Conservation (phyloP, 805 yeast species). For the Scheffersomyces lignosus region DNA sequence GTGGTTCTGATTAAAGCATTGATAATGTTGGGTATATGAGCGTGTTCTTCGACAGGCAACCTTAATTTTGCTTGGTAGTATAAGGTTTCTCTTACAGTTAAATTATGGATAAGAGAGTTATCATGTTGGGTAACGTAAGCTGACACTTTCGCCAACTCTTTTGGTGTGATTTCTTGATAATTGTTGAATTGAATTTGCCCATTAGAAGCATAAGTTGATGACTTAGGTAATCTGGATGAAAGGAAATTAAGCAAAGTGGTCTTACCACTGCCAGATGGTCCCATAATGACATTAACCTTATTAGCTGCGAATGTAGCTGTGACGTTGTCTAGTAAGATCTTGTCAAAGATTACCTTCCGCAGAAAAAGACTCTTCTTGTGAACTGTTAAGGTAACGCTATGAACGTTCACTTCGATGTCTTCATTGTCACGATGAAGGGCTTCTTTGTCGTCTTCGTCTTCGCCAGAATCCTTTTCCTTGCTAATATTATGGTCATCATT, state of each 20-base stretch:
- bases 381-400: slow-evolving; percentile 8
- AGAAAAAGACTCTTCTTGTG: slow-evolving; percentile 1
- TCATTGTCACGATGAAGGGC: slow-evolving; percentile 1
- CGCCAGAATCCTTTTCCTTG: slow-evolving; percentile 1
- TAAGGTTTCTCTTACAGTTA: slow-evolving; percentile 79
- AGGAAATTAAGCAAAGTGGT: slow-evolving; percentile 64
- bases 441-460: slow-evolving; percentile 1
- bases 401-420: slow-evolving; percentile 9
- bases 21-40: slow-evolving; percentile 48
- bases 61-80: slow-evolving; percentile 70
- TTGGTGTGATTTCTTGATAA: slow-evolving; percentile 20
- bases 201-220: slow-evolving; percentile 17
- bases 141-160: slow-evolving; percentile 38
- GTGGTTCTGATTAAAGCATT: slow-evolving; percentile 60
- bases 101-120: slow-evolving; percentile 62
- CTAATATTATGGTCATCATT: slow-evolving; percentile 2
- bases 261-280: slow-evolving; percentile 82
- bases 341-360: slow-evolving; percentile 4
- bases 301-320: slow-evolving; percentile 55
- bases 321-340: slow-evolving; percentile 38
- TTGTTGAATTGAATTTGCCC: slow-evolving; percentile 31
- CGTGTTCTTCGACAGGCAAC: slow-evolving; percentile 43
- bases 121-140: slow-evolving; percentile 86
- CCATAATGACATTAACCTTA: slow-evolving; percentile 70
- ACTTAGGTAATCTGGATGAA: slow-evolving; percentile 52